Percentiles rank a stretch among this genome's conserved stretches.
Evolutionary conservation across 805 yeast genomes (phyloP).

Genomic region (Schwanniomyces sp.): DNA sequence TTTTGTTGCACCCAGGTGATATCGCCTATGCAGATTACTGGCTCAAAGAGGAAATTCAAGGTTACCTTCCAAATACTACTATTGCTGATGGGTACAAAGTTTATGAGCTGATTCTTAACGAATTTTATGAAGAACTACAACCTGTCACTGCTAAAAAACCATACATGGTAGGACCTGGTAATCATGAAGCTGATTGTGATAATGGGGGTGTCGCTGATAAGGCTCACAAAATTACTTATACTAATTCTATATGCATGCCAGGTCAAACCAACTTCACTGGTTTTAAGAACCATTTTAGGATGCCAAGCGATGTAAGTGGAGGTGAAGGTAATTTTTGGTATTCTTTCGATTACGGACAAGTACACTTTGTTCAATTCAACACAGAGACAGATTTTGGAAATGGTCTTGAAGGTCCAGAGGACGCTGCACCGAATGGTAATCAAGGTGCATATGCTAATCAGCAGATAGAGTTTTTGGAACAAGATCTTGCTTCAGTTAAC

Average conservation of each 20-base stretch:
- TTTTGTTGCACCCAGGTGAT: slow-evolving; percentile 14
- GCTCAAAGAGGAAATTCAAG: slow-evolving; percentile 12
- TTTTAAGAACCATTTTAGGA: slow-evolving; percentile 11
- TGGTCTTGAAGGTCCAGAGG: slow-evolving; percentile 12
- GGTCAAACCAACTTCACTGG: slow-evolving; percentile 15
- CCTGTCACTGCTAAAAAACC: slow-evolving; percentile 12
- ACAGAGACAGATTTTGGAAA: slow-evolving; percentile 14
- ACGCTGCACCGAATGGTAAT: slow-evolving; percentile 9
- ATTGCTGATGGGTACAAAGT: slow-evolving; percentile 9
- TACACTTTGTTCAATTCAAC: slow-evolving; percentile 10
- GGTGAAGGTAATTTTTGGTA: slow-evolving; percentile 14
- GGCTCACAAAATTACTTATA: slow-evolving; percentile 2
- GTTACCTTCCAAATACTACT: slow-evolving; percentile 9
- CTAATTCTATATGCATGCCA: slow-evolving; percentile 12
- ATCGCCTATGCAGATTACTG: slow-evolving; percentile 14
- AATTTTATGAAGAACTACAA: slow-evolving; percentile 10
- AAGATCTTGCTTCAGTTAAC: slow-evolving; percentile 10
- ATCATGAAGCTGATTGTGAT: slow-evolving; percentile 15
- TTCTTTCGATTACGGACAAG: slow-evolving; percentile 13
- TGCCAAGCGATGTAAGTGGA: slow-evolving; percentile 11
- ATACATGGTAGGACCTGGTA: slow-evolving; percentile 13
- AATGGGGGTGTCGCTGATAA: slow-evolving; percentile 7
- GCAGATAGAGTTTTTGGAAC: slow-evolving; percentile 11
- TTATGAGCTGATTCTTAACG: slow-evolving; percentile 13
- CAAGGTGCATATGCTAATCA: slow-evolving; percentile 10